phyloP scores from a whole-genome alignment of 352 stramenopile species.

The Phytophthora foliorum region DNA sequence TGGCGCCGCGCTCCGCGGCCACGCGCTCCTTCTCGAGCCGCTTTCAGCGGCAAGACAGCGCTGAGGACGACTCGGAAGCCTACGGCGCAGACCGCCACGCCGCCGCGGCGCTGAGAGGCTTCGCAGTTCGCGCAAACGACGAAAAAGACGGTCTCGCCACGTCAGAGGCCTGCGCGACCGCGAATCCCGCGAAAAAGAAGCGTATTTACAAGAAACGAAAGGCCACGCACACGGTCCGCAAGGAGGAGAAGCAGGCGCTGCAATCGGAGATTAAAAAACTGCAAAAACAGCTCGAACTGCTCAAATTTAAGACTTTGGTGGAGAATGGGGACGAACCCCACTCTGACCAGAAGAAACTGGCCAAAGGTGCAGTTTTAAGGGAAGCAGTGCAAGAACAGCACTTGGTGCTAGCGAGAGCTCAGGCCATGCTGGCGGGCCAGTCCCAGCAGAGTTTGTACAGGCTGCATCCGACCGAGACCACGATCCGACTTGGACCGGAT shows the following conservation, averaged over 20 bases:
- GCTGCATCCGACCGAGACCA: constrained; percentile 47
- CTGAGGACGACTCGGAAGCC: constrained; percentile 22
- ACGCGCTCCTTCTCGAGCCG: constrained; percentile 9
- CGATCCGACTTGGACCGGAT: constrained; percentile 44
- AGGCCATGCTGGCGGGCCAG: constrained; percentile 39
- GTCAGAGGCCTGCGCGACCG: not conserved
- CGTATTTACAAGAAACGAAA: constrained; percentile 54
- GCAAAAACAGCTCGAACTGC: constrained; percentile 42
- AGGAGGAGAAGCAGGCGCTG: constrained; percentile 53
- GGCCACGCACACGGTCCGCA: constrained; percentile 51
- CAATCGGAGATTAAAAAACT: constrained; percentile 39
- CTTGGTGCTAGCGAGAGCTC: constrained; percentile 40
- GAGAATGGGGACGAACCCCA: constrained; percentile 20
- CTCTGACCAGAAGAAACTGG: constrained; percentile 21
- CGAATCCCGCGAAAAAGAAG: constrained; percentile 36
- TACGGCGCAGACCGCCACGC: constrained; percentile 38
- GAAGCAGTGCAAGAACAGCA: constrained; percentile 49
- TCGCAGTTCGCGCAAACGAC: constrained; percentile 27
- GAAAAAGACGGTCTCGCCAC: constrained; percentile 8
- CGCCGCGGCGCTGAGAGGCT: constrained; percentile 28
- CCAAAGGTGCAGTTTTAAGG: constrained; percentile 27
- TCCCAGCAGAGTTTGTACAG: constrained; percentile 32
- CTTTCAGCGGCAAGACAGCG: constrained; percentile 30
- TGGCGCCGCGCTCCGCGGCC: not conserved
- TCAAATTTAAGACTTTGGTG: constrained; percentile 46